phyloP scores from a whole-genome alignment of 2,329 filamentous ascomycete species.

The Pleomassaria siparia region DNA sequence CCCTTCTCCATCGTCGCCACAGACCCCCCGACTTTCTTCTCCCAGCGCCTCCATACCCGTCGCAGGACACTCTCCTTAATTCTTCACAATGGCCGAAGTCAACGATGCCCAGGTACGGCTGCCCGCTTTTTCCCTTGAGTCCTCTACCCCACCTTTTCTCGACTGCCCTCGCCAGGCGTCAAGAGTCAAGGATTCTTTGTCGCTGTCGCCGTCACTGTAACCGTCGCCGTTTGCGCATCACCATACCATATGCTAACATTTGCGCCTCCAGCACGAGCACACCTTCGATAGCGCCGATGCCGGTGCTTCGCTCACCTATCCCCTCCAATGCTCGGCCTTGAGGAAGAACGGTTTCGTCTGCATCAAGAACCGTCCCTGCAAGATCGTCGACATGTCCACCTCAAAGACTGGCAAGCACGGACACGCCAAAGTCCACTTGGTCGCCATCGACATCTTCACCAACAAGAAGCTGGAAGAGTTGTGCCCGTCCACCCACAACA shows the following conservation, averaged over 20 bases:
- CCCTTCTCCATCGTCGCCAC: slow-evolving; percentile 30
- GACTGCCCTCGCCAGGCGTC: slow-evolving; percentile 34
- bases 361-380: slow-evolving; percentile 99
- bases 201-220: neutral
- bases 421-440: slow-evolving; percentile 99
- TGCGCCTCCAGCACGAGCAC: slow-evolving; percentile 54
- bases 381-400: slow-evolving; percentile 99
- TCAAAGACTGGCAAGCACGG: slow-evolving; percentile 99
- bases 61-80: slow-evolving; percentile 44
- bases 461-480: slow-evolving; percentile 99
- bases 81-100: slow-evolving; percentile 63
- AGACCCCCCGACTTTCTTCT: slow-evolving; percentile 20
- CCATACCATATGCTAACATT: slow-evolving; percentile 20
- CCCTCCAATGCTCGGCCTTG: slow-evolving; percentile 99
- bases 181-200: slow-evolving; percentile 18
- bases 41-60: slow-evolving; percentile 34
- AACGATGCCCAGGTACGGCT: slow-evolving; percentile 62
- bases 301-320: slow-evolving; percentile 90
- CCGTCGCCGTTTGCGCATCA: too few relatives aligned
- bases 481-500: slow-evolving; percentile 94
- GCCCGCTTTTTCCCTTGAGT: slow-evolving; percentile 21
- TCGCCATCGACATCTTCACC: slow-evolving; percentile 99
- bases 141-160: slow-evolving; percentile 42
- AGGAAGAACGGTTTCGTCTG: slow-evolving; percentile 99
- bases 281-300: slow-evolving; percentile 94